phyloP scores from a whole-genome alignment of 495 filamentous ascomycete species.

The Penicillium psychrofluorescens region DNA sequence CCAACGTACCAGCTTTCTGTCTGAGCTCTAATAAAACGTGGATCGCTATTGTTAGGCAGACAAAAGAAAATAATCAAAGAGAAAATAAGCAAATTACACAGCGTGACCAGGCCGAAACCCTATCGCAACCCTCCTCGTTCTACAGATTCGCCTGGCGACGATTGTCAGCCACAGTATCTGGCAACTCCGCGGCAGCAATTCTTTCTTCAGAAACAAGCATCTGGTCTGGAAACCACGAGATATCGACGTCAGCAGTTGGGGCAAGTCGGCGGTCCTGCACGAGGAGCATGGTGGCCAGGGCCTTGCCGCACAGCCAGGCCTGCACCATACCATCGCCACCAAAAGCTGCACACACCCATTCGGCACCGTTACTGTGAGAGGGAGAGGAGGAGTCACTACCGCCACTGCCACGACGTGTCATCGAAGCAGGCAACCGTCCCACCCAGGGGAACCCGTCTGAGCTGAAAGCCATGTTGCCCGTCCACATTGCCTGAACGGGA shows the following conservation, averaged over 20 bases:
- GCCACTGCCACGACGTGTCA: constrained; percentile 25
- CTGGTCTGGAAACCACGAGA: constrained; percentile 36
- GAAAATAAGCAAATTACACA: background rate
- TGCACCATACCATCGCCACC: constrained; percentile 82
- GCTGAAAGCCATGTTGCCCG: constrained; percentile 75
- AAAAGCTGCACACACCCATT: constrained; percentile 58
- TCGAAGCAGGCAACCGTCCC: constrained; percentile 50
- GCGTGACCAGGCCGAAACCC: background rate
- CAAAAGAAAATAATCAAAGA: background rate
- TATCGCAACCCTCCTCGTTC: background rate
- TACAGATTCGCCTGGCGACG: constrained; percentile 7
- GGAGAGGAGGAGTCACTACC: background rate
- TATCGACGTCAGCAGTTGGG: constrained; percentile 14
- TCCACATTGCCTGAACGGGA: constrained; percentile 60
- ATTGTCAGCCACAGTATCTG: constrained; percentile 3
- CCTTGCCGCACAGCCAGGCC: constrained; percentile 60
- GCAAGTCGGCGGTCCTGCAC: constrained; percentile 17
- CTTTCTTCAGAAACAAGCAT: constrained; percentile 39
- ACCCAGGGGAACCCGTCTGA: constrained; percentile 67
- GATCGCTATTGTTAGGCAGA: background rate
- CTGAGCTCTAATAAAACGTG: background rate
- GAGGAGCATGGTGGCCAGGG: constrained; percentile 56
- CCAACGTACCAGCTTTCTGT: too few relatives aligned
- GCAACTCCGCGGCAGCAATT: constrained; percentile 16
- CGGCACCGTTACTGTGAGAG: constrained; percentile 12